Base-by-base conservation (phyloP, 1,284 basidiomycete genomes). In the Thecaphora thlaspeos region DNA sequence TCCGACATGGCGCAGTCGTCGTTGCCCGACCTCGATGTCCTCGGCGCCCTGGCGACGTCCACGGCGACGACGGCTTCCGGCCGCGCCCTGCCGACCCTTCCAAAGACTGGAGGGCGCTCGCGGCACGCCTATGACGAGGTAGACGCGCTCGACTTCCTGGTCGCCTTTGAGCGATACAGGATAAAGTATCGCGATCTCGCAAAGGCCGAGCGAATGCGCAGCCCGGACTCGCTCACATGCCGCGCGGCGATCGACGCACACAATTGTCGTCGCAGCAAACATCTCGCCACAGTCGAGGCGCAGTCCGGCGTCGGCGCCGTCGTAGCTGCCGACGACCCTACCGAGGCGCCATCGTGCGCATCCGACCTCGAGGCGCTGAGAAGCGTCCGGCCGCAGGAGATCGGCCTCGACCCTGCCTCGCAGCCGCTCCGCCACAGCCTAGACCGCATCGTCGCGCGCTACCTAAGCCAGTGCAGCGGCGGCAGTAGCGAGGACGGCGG, bases 101-200 rank as follows among this genome's bases (percentile, higher is more conserved):
- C n/a, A n/a, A n/a, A n/a, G n/a, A n/a, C n/a, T n/a, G n/a, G n/a
- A n/a, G n/a, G n/a, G n/a, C n/a, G n/a, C n/a, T 11, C 26, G 26
- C 26, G 26, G 11, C 26, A 28, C 7, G 26, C 26, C 43, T 56
- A 54, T 36, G 66, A 68, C 41, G 69, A 68, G 40, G 58, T 67
- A 3, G 66, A 69, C 41, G 66, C 66, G 2, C 54, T 71, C 41
- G 58, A 71, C 48, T 71, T 71, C 28, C 42, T 71, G 19, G 63
- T 68, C 23, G 61, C 60, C 21, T 65, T 59, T 48, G 62, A 69
- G 41, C 58, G 69, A 23, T 71, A 69, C 42, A 32, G 50, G 22
- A 56, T 41, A 36, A 59, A 56, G 43, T 64, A 53, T 37, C 43
- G 61, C 12, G 56, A 64, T 4, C 56, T 59, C 34, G 15, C 61